phyloP scores from a whole-genome alignment of 306 rosid genomes.

The Rubus idaeus region DNA sequence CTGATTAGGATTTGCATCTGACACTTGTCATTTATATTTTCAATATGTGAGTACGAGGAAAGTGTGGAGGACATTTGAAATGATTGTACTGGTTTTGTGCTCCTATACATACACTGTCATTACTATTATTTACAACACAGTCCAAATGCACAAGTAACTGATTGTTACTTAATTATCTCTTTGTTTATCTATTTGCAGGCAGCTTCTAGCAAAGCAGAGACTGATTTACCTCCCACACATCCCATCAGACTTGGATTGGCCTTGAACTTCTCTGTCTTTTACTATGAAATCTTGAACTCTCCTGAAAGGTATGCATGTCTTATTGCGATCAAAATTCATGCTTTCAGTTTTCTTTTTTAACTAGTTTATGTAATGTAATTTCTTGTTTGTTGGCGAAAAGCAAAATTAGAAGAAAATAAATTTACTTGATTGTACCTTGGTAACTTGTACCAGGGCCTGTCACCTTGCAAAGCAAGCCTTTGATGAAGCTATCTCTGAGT shows the following conservation, averaged over 20 bases:
- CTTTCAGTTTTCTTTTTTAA: not conserved
- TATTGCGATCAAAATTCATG: not conserved
- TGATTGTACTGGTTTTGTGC: not conserved
- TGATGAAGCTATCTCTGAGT: conserved; percentile 68
- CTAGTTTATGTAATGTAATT: not conserved
- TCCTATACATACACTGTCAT: not conserved
- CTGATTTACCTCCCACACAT: conserved; percentile 32
- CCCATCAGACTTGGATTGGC: conserved; percentile 34
- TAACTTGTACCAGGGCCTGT: conserved; percentile 50
- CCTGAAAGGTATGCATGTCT: conserved; percentile 25
- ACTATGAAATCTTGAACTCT: conserved; percentile 32
- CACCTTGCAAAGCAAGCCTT: conserved; percentile 68
- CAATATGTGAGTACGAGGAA: not conserved
- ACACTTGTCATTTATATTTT: not conserved
- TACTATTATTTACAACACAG: not conserved
- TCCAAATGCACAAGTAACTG: not conserved
- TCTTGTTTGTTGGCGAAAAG: not conserved
- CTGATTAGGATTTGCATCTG: not conserved
- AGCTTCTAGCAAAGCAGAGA: conserved; percentile 49
- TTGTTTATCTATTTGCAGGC: conserved; percentile 28
- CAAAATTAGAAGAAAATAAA: not conserved
- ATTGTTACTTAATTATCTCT: conserved; percentile 2
- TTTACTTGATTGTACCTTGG: conserved; percentile 1
- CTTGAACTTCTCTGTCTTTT: conserved; percentile 36
- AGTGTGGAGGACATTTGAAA: not conserved